Evolutionary conservation across 148 eudicot species (phyloP).

Genomic region (Vaccinium macrocarpon): DNA sequence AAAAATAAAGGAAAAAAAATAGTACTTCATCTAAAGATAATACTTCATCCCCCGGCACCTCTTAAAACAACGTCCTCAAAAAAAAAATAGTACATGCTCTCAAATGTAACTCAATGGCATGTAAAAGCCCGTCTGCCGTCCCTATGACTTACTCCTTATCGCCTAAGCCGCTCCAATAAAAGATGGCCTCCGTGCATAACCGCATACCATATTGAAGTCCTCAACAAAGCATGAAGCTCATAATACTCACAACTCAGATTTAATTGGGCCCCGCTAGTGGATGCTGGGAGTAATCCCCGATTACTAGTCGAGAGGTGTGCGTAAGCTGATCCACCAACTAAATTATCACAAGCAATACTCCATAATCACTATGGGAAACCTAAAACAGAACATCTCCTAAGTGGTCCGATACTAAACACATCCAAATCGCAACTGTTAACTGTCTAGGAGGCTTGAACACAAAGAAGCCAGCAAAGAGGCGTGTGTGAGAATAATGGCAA

Average conservation of each 20-base stretch:
- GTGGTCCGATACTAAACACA: not conserved
- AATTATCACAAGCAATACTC: too few species aligned
- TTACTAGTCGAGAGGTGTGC: too few species aligned
- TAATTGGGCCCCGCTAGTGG: not conserved
- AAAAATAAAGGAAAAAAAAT: not conserved
- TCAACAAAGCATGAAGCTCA: not conserved
- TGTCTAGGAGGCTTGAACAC: not conserved
- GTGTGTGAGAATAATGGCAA: not conserved
- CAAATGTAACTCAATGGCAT: not conserved
- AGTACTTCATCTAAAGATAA: not conserved
- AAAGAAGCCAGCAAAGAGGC: not conserved
- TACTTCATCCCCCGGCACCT: too few species aligned
- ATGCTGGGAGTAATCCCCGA: not conserved
- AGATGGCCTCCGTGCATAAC: not conserved
- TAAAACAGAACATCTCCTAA: not conserved
- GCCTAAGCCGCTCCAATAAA: not conserved
- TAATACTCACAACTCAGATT: not conserved
- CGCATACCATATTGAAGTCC: not conserved
- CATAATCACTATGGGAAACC: not conserved
- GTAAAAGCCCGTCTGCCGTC: not conserved
- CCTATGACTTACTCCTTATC: not conserved
- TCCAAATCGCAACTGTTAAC: not conserved
- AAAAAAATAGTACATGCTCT: too few species aligned
- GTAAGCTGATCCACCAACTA: not conserved
- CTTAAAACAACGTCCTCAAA: not conserved